Base-by-base conservation (phyloP, 1,139 yeast genomes). In the Taphrina deformans region DNA sequence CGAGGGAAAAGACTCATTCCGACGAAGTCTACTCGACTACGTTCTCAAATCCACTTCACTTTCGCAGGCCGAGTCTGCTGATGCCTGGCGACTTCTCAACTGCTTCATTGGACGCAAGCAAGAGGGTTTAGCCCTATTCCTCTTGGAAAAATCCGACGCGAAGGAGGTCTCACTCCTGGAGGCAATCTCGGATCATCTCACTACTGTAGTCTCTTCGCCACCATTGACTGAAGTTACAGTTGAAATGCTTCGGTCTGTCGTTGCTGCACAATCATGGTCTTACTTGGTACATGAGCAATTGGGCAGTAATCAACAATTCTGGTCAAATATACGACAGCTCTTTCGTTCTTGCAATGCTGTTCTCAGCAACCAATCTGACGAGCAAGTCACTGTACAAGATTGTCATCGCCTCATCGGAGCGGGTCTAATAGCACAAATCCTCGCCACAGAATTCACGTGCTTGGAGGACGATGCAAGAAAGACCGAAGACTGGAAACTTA, bases 1-100 rank as follows among this genome's bases (percentile, higher is more conserved):
- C 50, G 81, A 85, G 0, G 72, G 80, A 0, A 92, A 89, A 69
- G 78, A 90, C 69, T 82, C 82, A 38, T 84, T 83, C 70, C 79
- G 83, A 0, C 79, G 86, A 68, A 88, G 85, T 69, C 83, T 83
- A 65, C 83, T 82, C 67, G 76, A 75, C 16, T 77, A 87, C 50
- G 82, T 87, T 66, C 82, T 84, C 27, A 79, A 83, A 4, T 77
- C 89, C 21, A 88, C 88, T 71, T 84, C 83, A 66, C 88, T 90
- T 69, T 83, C 92, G 67, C 82, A 93, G n/a, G 81, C 91, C 0
- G 86, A 89, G 4, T 81, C 89, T 80, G 84, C 83, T 69, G 86
- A 89, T 7, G 84, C 86, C 66, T 97, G 93, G 76, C 96, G 98
- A 0, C 77, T 92, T 33, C 82, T 96, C 0, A 88, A 89, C 60